phyloP scores from a whole-genome alignment of 1,284 basidiomycete genomes.

The Ustilago shanxiensis region DNA sequence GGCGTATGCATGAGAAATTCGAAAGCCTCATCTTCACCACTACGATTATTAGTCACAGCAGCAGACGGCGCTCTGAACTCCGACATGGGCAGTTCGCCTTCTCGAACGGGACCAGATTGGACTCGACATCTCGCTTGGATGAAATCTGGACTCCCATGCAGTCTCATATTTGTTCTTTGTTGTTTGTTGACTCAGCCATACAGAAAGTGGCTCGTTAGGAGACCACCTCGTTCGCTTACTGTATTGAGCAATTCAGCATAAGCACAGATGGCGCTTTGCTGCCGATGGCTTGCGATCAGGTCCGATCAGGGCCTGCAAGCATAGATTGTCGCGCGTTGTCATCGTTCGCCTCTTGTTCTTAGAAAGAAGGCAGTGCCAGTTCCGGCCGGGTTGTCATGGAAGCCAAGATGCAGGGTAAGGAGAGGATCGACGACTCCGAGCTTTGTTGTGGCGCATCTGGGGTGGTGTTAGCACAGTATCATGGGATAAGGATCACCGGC shows the following conservation, averaged over 20 bases:
- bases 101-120: background rate
- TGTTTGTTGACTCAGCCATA: slow-evolving; percentile 4
- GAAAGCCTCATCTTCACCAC: background rate
- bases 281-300: background rate
- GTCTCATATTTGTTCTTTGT: background rate
- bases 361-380: background rate
- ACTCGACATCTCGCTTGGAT: background rate
- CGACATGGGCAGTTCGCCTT: background rate
- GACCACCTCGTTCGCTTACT: background rate
- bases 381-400: slow-evolving; percentile 3
- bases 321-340: background rate
- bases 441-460: background rate
- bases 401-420: background rate
- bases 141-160: slow-evolving; percentile 2
- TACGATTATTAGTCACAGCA: background rate
- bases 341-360: background rate
- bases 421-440: background rate
- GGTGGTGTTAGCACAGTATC: background rate
- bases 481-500: slow-evolving; percentile 4
- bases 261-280: background rate
- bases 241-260: too few relatives aligned
- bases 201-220: background rate
- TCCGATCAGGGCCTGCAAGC: too few relatives aligned
- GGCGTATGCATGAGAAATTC: background rate
- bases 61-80: background rate